Conservation (phyloP, 768 basidiomycete genomes). For the Termitomyces sp. region DNA sequence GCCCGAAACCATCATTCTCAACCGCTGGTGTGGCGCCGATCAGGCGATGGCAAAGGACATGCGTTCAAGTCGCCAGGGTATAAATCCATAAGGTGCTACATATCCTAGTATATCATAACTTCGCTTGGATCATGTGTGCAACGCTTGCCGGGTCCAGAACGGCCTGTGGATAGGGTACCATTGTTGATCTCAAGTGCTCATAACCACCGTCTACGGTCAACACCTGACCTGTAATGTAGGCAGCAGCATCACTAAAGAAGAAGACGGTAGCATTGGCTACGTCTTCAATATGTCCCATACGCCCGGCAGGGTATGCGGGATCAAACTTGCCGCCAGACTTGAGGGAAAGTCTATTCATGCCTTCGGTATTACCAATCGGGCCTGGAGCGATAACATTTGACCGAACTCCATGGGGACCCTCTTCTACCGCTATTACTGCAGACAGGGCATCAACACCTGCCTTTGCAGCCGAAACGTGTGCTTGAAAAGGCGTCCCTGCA, state of each 20-base stretch:
- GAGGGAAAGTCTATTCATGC: conserved; percentile 27
- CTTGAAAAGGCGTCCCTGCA: conserved; percentile 77
- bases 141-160: conserved; percentile 58
- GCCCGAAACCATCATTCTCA: background rate
- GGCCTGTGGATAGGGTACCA: conserved; percentile 57
- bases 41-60: background rate
- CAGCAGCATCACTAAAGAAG: conserved; percentile 77
- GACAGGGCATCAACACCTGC: conserved; percentile 90
- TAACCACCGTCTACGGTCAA: conserved; percentile 64
- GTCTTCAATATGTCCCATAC: conserved; percentile 55
- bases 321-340: conserved; percentile 20
- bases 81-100: background rate
- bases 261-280: conserved; percentile 71
- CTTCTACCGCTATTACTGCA: conserved; percentile 84
- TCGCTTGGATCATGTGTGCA: conserved; percentile 46
- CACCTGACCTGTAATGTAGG: conserved; percentile 74
- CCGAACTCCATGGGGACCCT: conserved; percentile 91
- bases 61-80: background rate
- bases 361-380: conserved; percentile 73
- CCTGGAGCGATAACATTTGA: conserved; percentile 86
- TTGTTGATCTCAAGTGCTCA: conserved; percentile 44
- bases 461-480: conserved; percentile 92
- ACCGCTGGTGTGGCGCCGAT: conserved; percentile 3
- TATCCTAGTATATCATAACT: conserved; percentile 21
- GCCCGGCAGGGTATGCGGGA: conserved; percentile 33